Evolutionary conservation across 371 early-diverging fungal species (phyloP).

Genomic region (Scutellospora calospora): DNA sequence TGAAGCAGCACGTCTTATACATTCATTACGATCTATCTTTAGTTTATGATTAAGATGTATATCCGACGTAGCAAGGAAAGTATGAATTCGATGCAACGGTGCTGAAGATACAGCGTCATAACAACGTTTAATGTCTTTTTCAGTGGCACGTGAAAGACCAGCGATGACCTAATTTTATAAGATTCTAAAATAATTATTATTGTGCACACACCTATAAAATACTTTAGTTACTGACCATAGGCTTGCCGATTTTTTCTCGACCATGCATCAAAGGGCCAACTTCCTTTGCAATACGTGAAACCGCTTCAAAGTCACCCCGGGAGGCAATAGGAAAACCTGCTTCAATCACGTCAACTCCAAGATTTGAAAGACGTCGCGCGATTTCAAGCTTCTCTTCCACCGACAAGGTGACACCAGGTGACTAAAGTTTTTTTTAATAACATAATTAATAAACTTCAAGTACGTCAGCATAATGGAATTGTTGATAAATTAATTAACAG

Average conservation of each 20-base stretch:
- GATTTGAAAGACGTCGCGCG: slow-evolving; percentile 86
- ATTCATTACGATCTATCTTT: slow-evolving; percentile 87
- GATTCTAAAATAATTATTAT: not conserved
- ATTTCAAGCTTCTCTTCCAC: slow-evolving; percentile 93
- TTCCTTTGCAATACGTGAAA: slow-evolving; percentile 90
- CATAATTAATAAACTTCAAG: not conserved
- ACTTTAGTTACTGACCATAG: slow-evolving; percentile 70
- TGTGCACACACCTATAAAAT: not conserved
- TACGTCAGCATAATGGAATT: not conserved
- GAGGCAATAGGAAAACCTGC: slow-evolving; percentile 96
- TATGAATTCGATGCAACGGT: slow-evolving; percentile 90
- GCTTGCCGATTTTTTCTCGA: slow-evolving; percentile 80
- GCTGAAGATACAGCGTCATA: slow-evolving; percentile 89
- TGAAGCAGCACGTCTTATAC: slow-evolving; percentile 82
- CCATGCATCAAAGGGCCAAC: slow-evolving; percentile 88
- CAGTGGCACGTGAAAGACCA: slow-evolving; percentile 90
- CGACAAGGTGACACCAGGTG: slow-evolving; percentile 94
- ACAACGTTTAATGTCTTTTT: slow-evolving; percentile 87
- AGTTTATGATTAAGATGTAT: slow-evolving; percentile 95
- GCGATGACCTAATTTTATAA: slow-evolving; percentile 70
- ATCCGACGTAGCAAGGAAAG: slow-evolving; percentile 95
- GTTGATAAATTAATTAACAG: not conserved
- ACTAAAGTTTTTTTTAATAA: slow-evolving; percentile 57
- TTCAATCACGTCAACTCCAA: slow-evolving; percentile 95
- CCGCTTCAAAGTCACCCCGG: slow-evolving; percentile 95